Conservation (phyloP, 331 rosid species). For the Acacia pycnantha region DNA sequence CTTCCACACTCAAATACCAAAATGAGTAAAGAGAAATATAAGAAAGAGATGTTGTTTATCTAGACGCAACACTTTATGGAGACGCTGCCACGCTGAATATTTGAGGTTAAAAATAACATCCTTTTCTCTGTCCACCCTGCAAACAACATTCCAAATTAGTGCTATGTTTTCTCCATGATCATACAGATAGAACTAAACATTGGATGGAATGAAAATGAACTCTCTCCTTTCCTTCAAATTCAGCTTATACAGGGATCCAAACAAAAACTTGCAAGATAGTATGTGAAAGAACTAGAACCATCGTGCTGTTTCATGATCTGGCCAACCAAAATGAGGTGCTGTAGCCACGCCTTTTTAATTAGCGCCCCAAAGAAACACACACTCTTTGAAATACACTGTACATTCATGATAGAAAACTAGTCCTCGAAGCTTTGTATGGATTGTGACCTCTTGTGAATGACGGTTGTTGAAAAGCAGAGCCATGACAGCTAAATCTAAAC, state of each 20-base stretch:
- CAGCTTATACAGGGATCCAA: background rate
- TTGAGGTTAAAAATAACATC: constrained; percentile 31
- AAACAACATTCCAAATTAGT: constrained; percentile 11
- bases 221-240: background rate
- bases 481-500: background rate
- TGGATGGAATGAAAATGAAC: background rate
- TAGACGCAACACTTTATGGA: constrained; percentile 30
- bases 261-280: no score
- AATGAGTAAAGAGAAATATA: constrained; percentile 50
- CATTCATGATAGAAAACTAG: background rate
- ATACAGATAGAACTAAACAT: background rate
- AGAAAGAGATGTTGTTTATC: constrained; percentile 53
- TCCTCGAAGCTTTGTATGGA: background rate
- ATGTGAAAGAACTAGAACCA: no score
- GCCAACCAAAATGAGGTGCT: no score
- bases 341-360: no score
- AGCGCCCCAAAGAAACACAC: background rate
- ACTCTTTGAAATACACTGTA: no score
- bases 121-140: constrained; percentile 71
- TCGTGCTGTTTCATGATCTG: no score
- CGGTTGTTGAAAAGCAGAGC: background rate
- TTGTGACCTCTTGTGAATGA: background rate
- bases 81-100: constrained; percentile 44
- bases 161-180: background rate
- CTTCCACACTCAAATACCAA: constrained; percentile 46